Evolutionary conservation across 2,329 filamentous ascomycete species (phyloP).

Genomic region (Claviceps lovelessii): DNA sequence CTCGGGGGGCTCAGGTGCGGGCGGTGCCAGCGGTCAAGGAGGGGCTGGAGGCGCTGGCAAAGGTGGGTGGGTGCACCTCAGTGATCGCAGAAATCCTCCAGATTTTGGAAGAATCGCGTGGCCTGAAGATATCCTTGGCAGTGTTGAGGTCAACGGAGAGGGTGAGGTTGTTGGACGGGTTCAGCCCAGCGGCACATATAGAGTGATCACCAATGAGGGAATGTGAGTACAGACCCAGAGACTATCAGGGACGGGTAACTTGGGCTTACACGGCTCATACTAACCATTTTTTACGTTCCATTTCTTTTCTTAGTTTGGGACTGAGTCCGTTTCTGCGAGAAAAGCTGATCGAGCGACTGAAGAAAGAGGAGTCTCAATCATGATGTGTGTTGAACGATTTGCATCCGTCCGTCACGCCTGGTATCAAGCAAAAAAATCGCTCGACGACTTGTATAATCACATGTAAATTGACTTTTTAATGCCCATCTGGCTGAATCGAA

Average conservation of each 20-base stretch:
- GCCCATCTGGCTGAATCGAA: background rate
- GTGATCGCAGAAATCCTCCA: slow-evolving; percentile 47
- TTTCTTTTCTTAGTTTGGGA: slow-evolving; percentile 13
- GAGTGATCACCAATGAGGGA: slow-evolving; percentile 50
- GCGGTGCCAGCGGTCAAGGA: slow-evolving; percentile 45
- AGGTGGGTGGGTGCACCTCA: slow-evolving; percentile 51
- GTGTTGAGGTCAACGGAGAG: slow-evolving; percentile 45
- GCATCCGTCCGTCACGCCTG: background rate
- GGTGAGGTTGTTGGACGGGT: slow-evolving; percentile 45
- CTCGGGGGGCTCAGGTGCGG: slow-evolving; percentile 31
- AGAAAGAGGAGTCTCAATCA: slow-evolving; percentile 25
- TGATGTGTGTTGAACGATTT: background rate
- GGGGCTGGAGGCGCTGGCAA: slow-evolving; percentile 44
- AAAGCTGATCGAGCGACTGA: slow-evolving; percentile 39
- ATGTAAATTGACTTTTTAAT: background rate
- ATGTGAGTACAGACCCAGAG: slow-evolving; percentile 36
- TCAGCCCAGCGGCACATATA: slow-evolving; percentile 47
- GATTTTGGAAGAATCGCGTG: slow-evolving; percentile 55
- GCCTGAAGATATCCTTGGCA: slow-evolving; percentile 57
- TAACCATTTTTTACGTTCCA: slow-evolving; percentile 6
- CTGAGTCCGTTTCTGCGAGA: slow-evolving; percentile 31
- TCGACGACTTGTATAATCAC: background rate
- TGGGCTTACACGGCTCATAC: slow-evolving; percentile 4
- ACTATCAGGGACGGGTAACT: background rate
- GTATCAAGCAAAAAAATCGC: background rate